A percentile compares a stretch with the other conserved stretches of the same genome.
These are phyloP conservation scores for Tephrocybe sp. DNA, from an alignment of 768 basidiomycete species.

Conservation along the genomic window DNA sequence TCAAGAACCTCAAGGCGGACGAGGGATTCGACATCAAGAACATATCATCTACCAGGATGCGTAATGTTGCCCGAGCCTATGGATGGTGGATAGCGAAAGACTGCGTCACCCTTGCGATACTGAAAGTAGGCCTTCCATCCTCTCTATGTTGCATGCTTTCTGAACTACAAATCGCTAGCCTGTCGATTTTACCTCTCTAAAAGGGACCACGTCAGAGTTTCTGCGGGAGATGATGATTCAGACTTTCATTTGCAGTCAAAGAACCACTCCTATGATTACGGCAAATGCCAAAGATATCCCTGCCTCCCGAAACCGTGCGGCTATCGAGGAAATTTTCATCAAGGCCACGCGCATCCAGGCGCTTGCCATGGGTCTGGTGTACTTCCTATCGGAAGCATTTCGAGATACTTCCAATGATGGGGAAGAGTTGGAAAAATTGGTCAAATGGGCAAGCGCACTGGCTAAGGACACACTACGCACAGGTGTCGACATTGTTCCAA, in stretches of 20 bases:
- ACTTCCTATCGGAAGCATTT: slow-evolving; percentile 56
- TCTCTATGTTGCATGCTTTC: background rate
- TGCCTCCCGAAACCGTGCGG: slow-evolving; percentile 48
- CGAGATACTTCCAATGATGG: slow-evolving; percentile 27
- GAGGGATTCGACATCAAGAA: slow-evolving; percentile 46
- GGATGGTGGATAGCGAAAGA: slow-evolving; percentile 95
- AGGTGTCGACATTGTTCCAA: slow-evolving; percentile 53
- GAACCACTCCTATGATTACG: slow-evolving; percentile 59
- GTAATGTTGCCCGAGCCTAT: slow-evolving; percentile 80
- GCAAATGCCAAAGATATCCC: slow-evolving; percentile 31
- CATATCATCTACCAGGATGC: slow-evolving; percentile 54
- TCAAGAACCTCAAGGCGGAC: slow-evolving; percentile 60
- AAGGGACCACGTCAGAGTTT: slow-evolving; percentile 61
- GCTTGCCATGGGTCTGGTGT: slow-evolving; percentile 73
- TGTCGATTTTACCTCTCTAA: slow-evolving; percentile 78
- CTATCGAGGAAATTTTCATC: slow-evolving; percentile 77
- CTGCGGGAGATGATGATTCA: slow-evolving; percentile 67
- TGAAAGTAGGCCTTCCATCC: slow-evolving; percentile 63
- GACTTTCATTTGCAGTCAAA: slow-evolving; percentile 74
- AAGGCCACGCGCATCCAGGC: slow-evolving; percentile 64
- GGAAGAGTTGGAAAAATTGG: slow-evolving; percentile 35
- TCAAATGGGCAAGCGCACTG: slow-evolving; percentile 65
- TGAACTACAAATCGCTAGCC: slow-evolving; percentile 48
- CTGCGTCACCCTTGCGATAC: slow-evolving; percentile 64
- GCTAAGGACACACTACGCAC: slow-evolving; percentile 69